Evolutionary conservation across 176 grass and related monocot species (phyloP).

Genomic region (Hordeum vulgare): DNA sequence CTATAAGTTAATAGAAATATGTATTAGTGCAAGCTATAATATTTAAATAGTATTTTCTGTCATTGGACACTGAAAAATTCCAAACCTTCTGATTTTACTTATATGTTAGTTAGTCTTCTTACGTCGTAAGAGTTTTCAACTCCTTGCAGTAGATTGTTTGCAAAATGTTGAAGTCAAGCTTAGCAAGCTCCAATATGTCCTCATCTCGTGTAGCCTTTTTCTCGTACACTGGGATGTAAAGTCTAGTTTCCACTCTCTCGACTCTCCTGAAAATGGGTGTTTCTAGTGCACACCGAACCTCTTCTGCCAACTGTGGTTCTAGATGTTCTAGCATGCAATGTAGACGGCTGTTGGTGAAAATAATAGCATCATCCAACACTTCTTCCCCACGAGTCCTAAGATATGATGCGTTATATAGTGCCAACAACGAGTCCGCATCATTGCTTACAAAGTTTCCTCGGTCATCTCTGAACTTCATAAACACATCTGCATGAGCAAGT

Average conservation of each 20-base stretch:
- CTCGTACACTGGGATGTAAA: slow-evolving; percentile 28
- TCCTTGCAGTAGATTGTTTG: slow-evolving; percentile 34
- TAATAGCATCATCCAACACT: slow-evolving; percentile 18
- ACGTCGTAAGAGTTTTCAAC: slow-evolving; percentile 12
- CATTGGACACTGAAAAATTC: too few species aligned
- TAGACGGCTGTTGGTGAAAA: neutral
- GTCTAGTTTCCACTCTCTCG: slow-evolving; percentile 16
- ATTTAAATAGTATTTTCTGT: neutral
- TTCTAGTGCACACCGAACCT: slow-evolving; percentile 15
- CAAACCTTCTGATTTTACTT: neutral
- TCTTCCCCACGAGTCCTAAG: slow-evolving; percentile 23
- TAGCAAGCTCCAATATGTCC: slow-evolving; percentile 19
- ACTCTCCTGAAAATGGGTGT: slow-evolving; percentile 19
- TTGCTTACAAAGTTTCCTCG: neutral
- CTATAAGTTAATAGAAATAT: neutral
- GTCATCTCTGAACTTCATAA: slow-evolving; percentile 35
- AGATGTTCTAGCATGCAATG: neutral
- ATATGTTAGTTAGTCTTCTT: neutral
- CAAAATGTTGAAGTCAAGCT: slow-evolving; percentile 34
- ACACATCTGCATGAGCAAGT: slow-evolving; percentile 7
- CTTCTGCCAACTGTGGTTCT: neutral
- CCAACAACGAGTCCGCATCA: slow-evolving; percentile 3
- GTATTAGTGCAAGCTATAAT: neutral
- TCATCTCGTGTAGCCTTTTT: neutral
- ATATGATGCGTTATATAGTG: slow-evolving; percentile 36